Conservation (phyloP, 768 basidiomycete genomes). For the Naganishia onofrii region DNA sequence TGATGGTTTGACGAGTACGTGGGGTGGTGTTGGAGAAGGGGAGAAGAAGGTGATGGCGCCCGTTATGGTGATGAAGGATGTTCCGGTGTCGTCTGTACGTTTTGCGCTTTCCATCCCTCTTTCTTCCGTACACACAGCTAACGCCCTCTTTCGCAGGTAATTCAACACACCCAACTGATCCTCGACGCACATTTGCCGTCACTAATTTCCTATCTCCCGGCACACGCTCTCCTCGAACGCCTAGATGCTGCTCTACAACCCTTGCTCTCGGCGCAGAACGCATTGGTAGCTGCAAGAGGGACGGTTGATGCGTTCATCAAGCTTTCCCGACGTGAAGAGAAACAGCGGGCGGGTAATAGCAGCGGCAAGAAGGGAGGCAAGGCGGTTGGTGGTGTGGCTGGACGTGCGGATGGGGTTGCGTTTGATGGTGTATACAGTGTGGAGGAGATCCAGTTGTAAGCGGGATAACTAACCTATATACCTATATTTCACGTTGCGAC, state of each 20-base stretch:
- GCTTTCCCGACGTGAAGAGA: conserved; percentile 31
- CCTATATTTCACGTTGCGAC: too few relatives aligned
- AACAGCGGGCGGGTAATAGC: conserved; percentile 20
- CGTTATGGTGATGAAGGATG: conserved; percentile 17
- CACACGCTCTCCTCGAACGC: conserved; percentile 38
- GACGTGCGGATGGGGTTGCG: conserved; percentile 6
- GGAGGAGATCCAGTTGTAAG: conserved; percentile 31
- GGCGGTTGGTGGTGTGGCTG: not conserved
- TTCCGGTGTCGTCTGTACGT: conserved; percentile 15
- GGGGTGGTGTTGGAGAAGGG: conserved; percentile 26
- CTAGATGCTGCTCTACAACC: conserved; percentile 37
- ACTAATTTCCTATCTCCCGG: conserved; percentile 41
- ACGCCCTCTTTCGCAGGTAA: conserved; percentile 19
- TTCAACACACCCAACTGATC: conserved; percentile 40
- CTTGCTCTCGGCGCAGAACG: conserved; percentile 40
- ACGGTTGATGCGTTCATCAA: conserved; percentile 46
- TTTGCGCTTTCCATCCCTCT: not conserved
- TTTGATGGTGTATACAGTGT: conserved; percentile 23
- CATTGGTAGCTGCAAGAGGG: conserved; percentile 38
- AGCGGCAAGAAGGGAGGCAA: conserved; percentile 14
- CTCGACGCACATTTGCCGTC: conserved; percentile 47
- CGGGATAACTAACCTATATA: too few relatives aligned
- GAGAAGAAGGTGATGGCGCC: not conserved
- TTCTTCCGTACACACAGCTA: too few relatives aligned
- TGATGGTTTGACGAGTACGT: conserved; percentile 27